These are phyloP conservation scores for Paspalum notatum DNA, from an alignment of 176 grass and related monocot species.

Conservation along the genomic window DNA sequence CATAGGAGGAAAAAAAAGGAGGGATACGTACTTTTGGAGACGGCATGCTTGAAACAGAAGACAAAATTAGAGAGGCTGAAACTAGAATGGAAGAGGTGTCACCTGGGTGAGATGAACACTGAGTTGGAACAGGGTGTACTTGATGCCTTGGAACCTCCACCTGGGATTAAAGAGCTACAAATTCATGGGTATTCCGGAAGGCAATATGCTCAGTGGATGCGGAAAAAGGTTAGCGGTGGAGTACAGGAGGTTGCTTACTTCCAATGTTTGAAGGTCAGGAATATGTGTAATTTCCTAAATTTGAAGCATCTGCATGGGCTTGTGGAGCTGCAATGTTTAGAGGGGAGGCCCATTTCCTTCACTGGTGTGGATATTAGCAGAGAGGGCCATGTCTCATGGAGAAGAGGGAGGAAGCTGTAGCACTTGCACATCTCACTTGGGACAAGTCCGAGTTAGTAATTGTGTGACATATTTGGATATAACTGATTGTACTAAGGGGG, in stretches of 20 bases:
- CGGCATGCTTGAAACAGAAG: slow-evolving; percentile 15
- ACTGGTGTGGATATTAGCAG: background rate
- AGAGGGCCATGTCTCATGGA: no score
- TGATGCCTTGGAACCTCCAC: background rate
- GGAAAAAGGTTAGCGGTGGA: no score
- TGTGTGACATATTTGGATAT: no score
- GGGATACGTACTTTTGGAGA: no score
- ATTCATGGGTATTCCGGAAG: background rate
- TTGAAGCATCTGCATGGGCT: background rate
- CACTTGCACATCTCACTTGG: no score
- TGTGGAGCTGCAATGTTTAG: background rate
- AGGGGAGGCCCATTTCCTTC: slow-evolving; percentile 22
- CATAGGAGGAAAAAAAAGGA: no score
- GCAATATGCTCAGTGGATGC: slow-evolving; percentile 13
- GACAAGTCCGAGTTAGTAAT: no score
- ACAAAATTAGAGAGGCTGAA: background rate
- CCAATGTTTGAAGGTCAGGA: background rate
- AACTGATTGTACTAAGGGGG: no score
- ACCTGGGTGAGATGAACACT: background rate
- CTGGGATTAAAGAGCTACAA: background rate
- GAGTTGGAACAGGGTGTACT: background rate
- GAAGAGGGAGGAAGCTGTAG: no score
- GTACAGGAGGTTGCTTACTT: background rate
- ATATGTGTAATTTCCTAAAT: background rate
- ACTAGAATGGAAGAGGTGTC: background rate